A percentile compares a stretch with the other conserved stretches of the same genome.
These are phyloP conservation scores for Myriangium duriaei DNA, from an alignment of 2,329 filamentous ascomycete genomes.

Conservation along the genomic window DNA sequence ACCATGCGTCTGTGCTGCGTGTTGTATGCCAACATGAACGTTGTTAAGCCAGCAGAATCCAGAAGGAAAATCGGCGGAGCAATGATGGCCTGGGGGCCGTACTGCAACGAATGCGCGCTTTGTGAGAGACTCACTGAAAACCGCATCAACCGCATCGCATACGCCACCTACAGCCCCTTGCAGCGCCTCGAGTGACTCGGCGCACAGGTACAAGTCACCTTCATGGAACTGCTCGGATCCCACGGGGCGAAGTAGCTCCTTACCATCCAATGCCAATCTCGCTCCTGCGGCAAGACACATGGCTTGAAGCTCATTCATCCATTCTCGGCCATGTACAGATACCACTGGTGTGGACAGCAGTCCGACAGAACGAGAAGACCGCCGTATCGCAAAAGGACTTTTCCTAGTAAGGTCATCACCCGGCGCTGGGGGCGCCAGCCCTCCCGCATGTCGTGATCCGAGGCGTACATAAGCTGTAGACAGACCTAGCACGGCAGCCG, in stretches of 20 bases:
- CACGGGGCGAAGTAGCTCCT: conserved; percentile 58
- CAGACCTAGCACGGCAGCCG: conserved; percentile 69
- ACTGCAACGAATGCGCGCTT: conserved; percentile 75
- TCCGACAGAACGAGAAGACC: conserved; percentile 59
- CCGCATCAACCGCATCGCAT: conserved; percentile 78
- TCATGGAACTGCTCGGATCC: conserved; percentile 61
- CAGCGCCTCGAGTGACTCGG: conserved; percentile 74
- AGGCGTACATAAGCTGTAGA: conserved; percentile 84
- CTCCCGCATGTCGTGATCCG: conserved; percentile 65
- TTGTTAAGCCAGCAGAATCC: conserved; percentile 99
- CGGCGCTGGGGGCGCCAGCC: conserved; percentile 54
- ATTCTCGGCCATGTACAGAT: conserved; percentile 78
- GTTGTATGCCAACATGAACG: conserved; percentile 90
- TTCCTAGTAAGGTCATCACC: conserved; percentile 44
- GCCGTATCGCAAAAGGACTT: conserved; percentile 74
- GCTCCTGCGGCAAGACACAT: conserved; percentile 75
- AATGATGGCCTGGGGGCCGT: conserved; percentile 89
- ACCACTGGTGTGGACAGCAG: conserved; percentile 68
- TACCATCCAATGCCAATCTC: conserved; percentile 63
- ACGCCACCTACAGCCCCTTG: conserved; percentile 87
- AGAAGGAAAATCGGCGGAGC: conserved; percentile 75
- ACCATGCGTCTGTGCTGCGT: conserved; percentile 70
- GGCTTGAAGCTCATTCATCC: conserved; percentile 81
- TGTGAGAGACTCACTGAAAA: conserved; percentile 46
- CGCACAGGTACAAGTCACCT: conserved; percentile 81